Evolutionary conservation across 257 asterid species (phyloP).

Genomic region (Scutellaria barbata): DNA sequence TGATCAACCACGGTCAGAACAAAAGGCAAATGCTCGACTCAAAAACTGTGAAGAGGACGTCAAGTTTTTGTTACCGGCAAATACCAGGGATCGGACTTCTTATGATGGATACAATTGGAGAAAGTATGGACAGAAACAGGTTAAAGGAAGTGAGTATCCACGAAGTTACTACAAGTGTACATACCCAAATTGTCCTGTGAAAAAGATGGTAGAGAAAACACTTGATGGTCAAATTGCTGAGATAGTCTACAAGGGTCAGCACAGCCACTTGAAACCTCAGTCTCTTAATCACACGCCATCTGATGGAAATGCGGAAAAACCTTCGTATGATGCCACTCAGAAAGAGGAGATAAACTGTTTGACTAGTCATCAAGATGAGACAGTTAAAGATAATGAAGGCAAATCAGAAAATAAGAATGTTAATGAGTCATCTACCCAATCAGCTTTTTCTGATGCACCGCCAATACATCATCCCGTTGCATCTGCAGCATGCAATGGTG

Average conservation of each 20-base stretch:
- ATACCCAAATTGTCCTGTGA: conserved; percentile 75
- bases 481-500: conserved; percentile 38
- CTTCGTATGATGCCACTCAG: conserved; percentile 27
- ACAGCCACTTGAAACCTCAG: conserved; percentile 67
- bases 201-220: conserved; percentile 73
- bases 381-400: conserved; percentile 32
- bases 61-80: conserved; percentile 35
- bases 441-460: conserved; percentile 36
- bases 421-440: conserved; percentile 40
- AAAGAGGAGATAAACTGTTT: conserved; percentile 37
- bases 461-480: conserved; percentile 35
- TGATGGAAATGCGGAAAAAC: no score
- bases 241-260: conserved; percentile 79
- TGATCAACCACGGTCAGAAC: conserved; percentile 30
- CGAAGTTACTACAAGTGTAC: conserved; percentile 93
- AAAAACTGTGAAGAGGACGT: conserved; percentile 46
- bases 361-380: conserved; percentile 35
- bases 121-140: conserved; percentile 92
- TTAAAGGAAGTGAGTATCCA: conserved; percentile 81
- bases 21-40: conserved; percentile 26
- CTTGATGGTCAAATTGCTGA: conserved; percentile 68
- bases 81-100: conserved; percentile 48
- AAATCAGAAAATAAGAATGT: conserved; percentile 35
- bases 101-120: conserved; percentile 88
- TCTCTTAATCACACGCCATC: conserved; percentile 37